These are phyloP conservation scores for Friedmanniomyces endolithicus DNA, from an alignment of 495 filamentous ascomycete genomes.

Conservation along the genomic window DNA sequence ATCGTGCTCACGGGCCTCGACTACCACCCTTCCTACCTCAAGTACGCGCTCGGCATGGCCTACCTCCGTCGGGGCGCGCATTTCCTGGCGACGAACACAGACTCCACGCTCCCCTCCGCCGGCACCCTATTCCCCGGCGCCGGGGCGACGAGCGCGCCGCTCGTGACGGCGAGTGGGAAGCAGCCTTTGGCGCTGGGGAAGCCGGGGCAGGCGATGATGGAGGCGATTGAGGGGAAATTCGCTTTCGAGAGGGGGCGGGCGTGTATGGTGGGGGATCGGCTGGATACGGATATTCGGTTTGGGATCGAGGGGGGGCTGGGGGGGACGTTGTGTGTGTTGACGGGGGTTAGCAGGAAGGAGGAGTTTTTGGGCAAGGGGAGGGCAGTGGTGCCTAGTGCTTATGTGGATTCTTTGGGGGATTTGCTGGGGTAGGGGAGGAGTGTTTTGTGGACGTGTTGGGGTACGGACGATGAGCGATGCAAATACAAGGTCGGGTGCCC, in stretches of 20 bases:
- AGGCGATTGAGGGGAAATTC: slow-evolving; percentile 93
- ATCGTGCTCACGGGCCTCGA: slow-evolving; percentile 83
- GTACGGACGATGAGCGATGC: too few relatives aligned
- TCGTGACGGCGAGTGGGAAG: slow-evolving; percentile 57
- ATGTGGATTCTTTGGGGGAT: slow-evolving; percentile 73
- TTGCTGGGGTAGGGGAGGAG: slow-evolving; percentile 31
- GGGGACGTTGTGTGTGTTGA: slow-evolving; percentile 82
- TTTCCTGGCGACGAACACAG: slow-evolving; percentile 88
- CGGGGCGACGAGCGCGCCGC: slow-evolving; percentile 64
- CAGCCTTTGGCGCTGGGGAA: slow-evolving; percentile 75
- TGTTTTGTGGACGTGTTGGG: too few relatives aligned
- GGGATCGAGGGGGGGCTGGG: slow-evolving; percentile 83
- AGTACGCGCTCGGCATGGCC: slow-evolving; percentile 68
- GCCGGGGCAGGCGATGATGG: slow-evolving; percentile 98
- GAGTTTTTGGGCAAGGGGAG: slow-evolving; percentile 58
- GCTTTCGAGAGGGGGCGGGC: slow-evolving; percentile 68
- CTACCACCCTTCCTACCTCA: slow-evolving; percentile 88
- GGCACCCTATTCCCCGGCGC: slow-evolving; percentile 82
- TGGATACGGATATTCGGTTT: slow-evolving; percentile 94
- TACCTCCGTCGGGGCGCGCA: slow-evolving; percentile 74
- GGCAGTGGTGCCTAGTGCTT: slow-evolving; percentile 56
- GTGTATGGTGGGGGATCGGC: slow-evolving; percentile 92
- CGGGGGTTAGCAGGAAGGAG: slow-evolving; percentile 71
- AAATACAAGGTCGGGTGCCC: too few relatives aligned
- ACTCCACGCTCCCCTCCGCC: slow-evolving; percentile 71